Evolutionary conservation across 2,329 filamentous ascomycete species (phyloP).

Genomic region (Cladophialophora yegresii): DNA sequence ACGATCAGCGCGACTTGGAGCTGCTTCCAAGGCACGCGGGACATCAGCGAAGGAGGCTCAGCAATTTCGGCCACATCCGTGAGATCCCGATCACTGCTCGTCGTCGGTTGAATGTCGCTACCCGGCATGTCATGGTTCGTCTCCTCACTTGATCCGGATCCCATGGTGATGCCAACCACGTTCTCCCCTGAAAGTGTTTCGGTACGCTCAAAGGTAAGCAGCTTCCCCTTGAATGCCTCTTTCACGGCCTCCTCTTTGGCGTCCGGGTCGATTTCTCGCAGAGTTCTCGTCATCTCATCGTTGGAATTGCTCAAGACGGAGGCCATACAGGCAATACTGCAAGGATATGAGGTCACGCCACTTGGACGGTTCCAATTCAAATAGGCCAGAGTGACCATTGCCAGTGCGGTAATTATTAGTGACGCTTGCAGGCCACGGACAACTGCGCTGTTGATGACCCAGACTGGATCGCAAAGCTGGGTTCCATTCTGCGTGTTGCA

Average conservation of each 20-base stretch:
- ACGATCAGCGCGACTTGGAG: constrained; percentile 1
- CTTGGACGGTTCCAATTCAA: constrained; percentile 18
- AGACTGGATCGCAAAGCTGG: constrained; percentile 18
- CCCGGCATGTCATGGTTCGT: not conserved
- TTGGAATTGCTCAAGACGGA: constrained; percentile 14
- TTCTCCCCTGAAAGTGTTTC: constrained; percentile 2
- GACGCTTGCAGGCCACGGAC: constrained; percentile 15
- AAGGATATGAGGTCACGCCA: constrained; percentile 16
- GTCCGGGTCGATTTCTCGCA: constrained; percentile 10
- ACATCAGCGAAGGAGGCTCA: constrained; percentile 2
- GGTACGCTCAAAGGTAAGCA: not conserved
- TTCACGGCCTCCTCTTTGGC: constrained; percentile 3
- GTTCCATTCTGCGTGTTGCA: constrained; percentile 17
- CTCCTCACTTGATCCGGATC: not conserved
- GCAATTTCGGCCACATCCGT: not conserved
- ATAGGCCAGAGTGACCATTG: constrained; percentile 5
- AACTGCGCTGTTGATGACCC: constrained; percentile 17
- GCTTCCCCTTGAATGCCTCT: constrained; percentile 4
- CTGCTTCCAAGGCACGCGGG: constrained; percentile 10
- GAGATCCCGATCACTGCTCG: not conserved
- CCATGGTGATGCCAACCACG: constrained; percentile 2
- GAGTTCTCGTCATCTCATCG: constrained; percentile 3
- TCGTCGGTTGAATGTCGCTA: not conserved
- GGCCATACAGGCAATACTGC: constrained; percentile 20
- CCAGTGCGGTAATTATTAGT: not conserved